phyloP scores from a whole-genome alignment of 352 stramenopile species.

The Phytophthora pinifolia region DNA sequence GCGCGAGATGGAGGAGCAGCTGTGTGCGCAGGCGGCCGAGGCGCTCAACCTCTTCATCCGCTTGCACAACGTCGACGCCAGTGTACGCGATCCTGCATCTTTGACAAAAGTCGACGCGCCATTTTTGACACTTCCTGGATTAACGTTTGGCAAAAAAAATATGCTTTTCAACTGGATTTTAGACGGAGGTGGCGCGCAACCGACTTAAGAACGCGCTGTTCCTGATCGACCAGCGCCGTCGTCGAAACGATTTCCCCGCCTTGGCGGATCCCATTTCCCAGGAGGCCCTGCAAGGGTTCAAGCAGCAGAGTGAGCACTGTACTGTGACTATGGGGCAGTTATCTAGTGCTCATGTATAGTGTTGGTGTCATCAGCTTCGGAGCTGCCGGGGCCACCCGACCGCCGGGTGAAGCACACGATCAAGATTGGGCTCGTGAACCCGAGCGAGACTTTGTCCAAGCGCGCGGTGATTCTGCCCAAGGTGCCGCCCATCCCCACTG shows the following conservation, averaged over 20 bases:
- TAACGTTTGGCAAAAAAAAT: background rate
- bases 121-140: background rate
- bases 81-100: constrained; percentile 33
- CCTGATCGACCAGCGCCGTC: constrained; percentile 22
- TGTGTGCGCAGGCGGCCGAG: constrained; percentile 59
- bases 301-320: constrained; percentile 47
- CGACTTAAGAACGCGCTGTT: constrained; percentile 45
- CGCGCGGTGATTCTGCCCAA: constrained; percentile 49
- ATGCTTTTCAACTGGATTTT: background rate
- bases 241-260: constrained; percentile 33
- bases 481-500: constrained; percentile 47
- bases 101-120: too few species aligned
- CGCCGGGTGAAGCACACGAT: constrained; percentile 16
- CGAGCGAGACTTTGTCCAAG: constrained; percentile 31
- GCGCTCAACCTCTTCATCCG: constrained; percentile 74
- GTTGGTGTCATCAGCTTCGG: constrained; percentile 37
- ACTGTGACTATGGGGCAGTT: too few species aligned
- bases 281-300: constrained; percentile 45
- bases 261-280: constrained; percentile 25
- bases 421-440: constrained; percentile 33
- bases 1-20: constrained; percentile 72
- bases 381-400: constrained; percentile 31
- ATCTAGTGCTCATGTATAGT: constrained; percentile 3
- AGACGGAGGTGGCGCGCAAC: constrained; percentile 68
- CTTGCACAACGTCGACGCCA: constrained; percentile 54